Conservation (phyloP, 768 basidiomycete species). For the Auriculariales sp. region DNA sequence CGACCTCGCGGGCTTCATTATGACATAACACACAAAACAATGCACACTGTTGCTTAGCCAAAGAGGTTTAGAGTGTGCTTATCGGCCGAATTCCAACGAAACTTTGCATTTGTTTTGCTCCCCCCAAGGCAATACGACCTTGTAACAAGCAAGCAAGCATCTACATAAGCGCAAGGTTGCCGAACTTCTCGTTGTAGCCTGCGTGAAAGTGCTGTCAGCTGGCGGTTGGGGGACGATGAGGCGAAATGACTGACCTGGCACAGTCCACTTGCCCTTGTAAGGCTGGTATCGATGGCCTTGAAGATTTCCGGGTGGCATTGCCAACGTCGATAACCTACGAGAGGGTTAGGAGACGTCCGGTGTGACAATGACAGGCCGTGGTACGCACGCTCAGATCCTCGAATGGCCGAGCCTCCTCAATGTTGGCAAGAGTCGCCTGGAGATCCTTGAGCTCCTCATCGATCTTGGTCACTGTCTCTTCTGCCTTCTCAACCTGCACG, state of each 20-base stretch:
- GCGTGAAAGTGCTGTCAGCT: conserved; percentile 3
- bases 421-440: conserved; percentile 87
- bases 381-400: conserved; percentile 86
- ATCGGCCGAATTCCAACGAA: too few relatives aligned
- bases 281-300: conserved; percentile 85
- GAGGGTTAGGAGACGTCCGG: too few relatives aligned
- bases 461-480: conserved; percentile 82
- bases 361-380: too few relatives aligned
- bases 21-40: too few relatives aligned
- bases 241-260: conserved; percentile 52
- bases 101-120: too few relatives aligned
- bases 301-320: conserved; percentile 85
- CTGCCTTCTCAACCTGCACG: conserved; percentile 67
- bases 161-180: conserved; percentile 84
- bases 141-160: too few relatives aligned
- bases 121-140: too few relatives aligned
- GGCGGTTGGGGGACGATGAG: background rate
- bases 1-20: too few relatives aligned
- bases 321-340: conserved; percentile 74
- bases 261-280: conserved; percentile 98
- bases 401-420: conserved; percentile 93
- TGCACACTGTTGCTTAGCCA: too few relatives aligned
- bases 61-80: too few relatives aligned
- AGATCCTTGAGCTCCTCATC: conserved; percentile 83
- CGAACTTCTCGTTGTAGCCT: conserved; percentile 95